Conservation (phyloP, 257 asterid species). For the Jaltomata sinuosa region DNA sequence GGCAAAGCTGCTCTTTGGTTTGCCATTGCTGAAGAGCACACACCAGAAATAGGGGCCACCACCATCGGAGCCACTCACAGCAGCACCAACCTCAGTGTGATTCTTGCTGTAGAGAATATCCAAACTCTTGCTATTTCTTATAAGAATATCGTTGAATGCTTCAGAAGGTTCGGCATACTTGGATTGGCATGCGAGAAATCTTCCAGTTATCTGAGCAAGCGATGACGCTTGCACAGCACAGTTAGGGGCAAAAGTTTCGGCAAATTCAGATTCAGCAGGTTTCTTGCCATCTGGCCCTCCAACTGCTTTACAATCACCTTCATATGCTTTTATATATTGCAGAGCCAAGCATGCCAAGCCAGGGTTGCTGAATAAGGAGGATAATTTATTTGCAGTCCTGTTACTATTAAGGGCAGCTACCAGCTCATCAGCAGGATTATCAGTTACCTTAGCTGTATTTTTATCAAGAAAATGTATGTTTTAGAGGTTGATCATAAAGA, state of each 20-base stretch:
- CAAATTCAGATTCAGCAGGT: constrained; percentile 56
- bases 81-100: constrained; percentile 91
- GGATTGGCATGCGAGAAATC: constrained; percentile 78
- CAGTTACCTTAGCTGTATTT: constrained; percentile 58
- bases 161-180: constrained; percentile 39
- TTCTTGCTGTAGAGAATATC: constrained; percentile 57
- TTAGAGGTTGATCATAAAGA: neutral
- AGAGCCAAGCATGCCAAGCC: constrained; percentile 90
- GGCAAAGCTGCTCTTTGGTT: constrained; percentile 47
- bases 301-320: constrained; percentile 65
- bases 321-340: constrained; percentile 80
- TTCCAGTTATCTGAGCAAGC: constrained; percentile 72
- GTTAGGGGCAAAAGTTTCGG: constrained; percentile 71
- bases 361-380: constrained; percentile 62
- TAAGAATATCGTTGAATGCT: constrained; percentile 58
- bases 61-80: constrained; percentile 68
- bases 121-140: constrained; percentile 46
- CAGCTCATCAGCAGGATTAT: constrained; percentile 82
- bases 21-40: constrained; percentile 70
- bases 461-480: neutral
- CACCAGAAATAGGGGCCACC: constrained; percentile 89
- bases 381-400: constrained; percentile 55
- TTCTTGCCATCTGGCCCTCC: constrained; percentile 69
- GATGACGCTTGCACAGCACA: constrained; percentile 52
- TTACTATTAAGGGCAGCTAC: constrained; percentile 46